Percentiles rank a stretch among this genome's conserved stretches.
Evolutionary conservation across 2,329 filamentous ascomycete species (phyloP).

Genomic region (Epichloe bromicola): DNA sequence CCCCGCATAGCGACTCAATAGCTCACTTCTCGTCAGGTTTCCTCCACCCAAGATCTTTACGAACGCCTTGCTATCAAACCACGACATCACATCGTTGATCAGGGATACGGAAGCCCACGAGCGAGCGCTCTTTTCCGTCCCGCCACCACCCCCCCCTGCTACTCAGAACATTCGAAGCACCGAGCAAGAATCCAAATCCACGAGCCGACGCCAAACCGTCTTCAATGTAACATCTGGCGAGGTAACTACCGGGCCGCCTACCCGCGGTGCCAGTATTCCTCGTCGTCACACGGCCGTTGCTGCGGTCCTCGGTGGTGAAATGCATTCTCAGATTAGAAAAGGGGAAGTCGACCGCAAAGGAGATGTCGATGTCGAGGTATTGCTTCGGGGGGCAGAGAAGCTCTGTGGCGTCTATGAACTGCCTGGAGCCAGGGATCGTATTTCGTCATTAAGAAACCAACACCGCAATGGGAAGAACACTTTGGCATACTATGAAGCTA

Average conservation of each 20-base stretch:
- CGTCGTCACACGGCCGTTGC: constrained; percentile 74
- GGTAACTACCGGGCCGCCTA: constrained; percentile 42
- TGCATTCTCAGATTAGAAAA: constrained; percentile 65
- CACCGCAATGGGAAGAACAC: constrained; percentile 61
- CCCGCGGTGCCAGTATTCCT: constrained; percentile 35
- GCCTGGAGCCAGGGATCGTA: constrained; percentile 64
- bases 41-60: constrained; percentile 89
- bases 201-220: constrained; percentile 45
- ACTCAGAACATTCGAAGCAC: constrained; percentile 21
- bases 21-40: constrained; percentile 43
- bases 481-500: constrained; percentile 65
- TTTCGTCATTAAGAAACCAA: constrained; percentile 57
- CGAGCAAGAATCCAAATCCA: constrained; percentile 25
- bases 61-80: constrained; percentile 74
- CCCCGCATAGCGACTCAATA: background rate
- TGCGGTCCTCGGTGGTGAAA: constrained; percentile 73
- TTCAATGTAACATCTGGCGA: constrained; percentile 53
- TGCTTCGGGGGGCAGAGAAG: constrained; percentile 85
- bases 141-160: constrained; percentile 52
- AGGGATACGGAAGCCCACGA: constrained; percentile 93
- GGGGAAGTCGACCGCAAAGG: constrained; percentile 40
- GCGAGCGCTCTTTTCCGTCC: constrained; percentile 85
- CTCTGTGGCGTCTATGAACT: constrained; percentile 79
- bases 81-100: constrained; percentile 90
- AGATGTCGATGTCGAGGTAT: constrained; percentile 74